These are phyloP conservation scores for Boletus pseudopeckii DNA, from an alignment of 768 basidiomycete genomes.

Conservation along the genomic window DNA sequence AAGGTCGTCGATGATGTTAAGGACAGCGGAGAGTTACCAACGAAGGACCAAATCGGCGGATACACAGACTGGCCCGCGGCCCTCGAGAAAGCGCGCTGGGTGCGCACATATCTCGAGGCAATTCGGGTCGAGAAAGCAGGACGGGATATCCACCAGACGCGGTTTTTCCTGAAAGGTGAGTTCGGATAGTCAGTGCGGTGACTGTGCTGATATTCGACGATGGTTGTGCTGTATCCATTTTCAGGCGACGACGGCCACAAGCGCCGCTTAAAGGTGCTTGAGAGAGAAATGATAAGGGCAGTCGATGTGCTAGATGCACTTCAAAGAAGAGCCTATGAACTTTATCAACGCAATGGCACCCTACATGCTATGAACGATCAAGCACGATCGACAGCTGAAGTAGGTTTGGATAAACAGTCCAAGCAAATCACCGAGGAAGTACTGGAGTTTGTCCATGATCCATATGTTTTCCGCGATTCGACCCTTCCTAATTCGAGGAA, in stretches of 20 bases:
- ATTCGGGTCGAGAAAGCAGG: slow-evolving; percentile 33
- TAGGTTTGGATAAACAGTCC: background rate
- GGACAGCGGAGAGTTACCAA: slow-evolving; percentile 13
- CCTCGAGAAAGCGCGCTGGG: slow-evolving; percentile 20
- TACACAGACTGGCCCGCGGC: slow-evolving; percentile 11
- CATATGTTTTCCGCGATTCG: background rate
- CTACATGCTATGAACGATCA: background rate
- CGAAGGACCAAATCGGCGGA: slow-evolving; percentile 10
- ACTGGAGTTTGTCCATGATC: background rate
- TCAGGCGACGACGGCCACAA: slow-evolving; percentile 32
- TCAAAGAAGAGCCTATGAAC: slow-evolving; percentile 13
- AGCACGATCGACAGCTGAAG: background rate
- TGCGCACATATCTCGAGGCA: slow-evolving; percentile 30
- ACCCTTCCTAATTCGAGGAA: background rate
- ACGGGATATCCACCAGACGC: slow-evolving; percentile 27
- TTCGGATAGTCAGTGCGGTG: background rate
- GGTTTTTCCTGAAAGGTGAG: slow-evolving; percentile 34
- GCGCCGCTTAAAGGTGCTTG: slow-evolving; percentile 27
- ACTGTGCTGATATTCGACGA: background rate
- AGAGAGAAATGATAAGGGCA: slow-evolving; percentile 27
- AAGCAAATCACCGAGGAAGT: background rate
- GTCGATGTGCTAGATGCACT: slow-evolving; percentile 19
- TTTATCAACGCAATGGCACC: slow-evolving; percentile 10
- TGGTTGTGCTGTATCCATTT: background rate
- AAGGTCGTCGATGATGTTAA: slow-evolving; percentile 22